These are phyloP conservation scores for Drechslerella dactyloides DNA, from an alignment of 2,329 filamentous ascomycete species.

Conservation along the genomic window DNA sequence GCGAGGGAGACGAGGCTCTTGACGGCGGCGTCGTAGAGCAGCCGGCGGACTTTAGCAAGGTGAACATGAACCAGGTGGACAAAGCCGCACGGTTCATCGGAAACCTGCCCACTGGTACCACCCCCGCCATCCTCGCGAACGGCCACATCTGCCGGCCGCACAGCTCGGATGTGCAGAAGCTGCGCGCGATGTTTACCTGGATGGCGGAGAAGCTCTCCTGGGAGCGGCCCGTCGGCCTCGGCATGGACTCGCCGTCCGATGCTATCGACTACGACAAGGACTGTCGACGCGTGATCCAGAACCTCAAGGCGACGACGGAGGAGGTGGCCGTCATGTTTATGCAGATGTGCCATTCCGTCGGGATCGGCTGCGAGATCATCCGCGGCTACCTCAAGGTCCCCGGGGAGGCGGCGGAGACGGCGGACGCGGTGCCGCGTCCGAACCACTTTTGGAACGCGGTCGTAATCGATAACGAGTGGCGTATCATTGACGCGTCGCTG, in stretches of 20 bases:
- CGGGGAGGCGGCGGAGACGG: conserved; percentile 75
- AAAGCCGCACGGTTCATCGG: conserved; percentile 93
- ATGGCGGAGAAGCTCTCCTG: conserved; percentile 91
- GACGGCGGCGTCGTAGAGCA: conserved; percentile 83
- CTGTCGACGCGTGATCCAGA: conserved; percentile 80
- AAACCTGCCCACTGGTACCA: conserved; percentile 80
- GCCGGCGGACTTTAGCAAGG: conserved; percentile 76
- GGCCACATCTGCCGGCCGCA: conserved; percentile 94
- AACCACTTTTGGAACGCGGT: conserved; percentile 99
- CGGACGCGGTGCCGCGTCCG: conserved; percentile 79
- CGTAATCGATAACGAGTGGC: conserved; percentile 91
- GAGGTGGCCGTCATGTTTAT: conserved; percentile 87
- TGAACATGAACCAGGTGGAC: conserved; percentile 86
- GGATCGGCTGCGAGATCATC: conserved; percentile 84
- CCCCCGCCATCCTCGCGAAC: conserved; percentile 80
- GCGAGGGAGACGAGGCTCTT: conserved; percentile 86
- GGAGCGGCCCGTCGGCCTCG: conserved; percentile 70
- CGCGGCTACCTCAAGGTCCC: conserved; percentile 89
- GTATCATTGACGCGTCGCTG: conserved; percentile 91
- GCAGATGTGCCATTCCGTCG: conserved; percentile 92
- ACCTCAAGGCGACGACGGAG: conserved; percentile 80
- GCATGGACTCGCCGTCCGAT: conserved; percentile 60
- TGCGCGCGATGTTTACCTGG: conserved; percentile 97
- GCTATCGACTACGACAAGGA: conserved; percentile 81
- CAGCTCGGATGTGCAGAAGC: conserved; percentile 86